A percentile compares a stretch with the other conserved stretches of the same genome.
phyloP scores from a whole-genome alignment of 179 eudicot genomes.

The Corrigiola litoralis region DNA sequence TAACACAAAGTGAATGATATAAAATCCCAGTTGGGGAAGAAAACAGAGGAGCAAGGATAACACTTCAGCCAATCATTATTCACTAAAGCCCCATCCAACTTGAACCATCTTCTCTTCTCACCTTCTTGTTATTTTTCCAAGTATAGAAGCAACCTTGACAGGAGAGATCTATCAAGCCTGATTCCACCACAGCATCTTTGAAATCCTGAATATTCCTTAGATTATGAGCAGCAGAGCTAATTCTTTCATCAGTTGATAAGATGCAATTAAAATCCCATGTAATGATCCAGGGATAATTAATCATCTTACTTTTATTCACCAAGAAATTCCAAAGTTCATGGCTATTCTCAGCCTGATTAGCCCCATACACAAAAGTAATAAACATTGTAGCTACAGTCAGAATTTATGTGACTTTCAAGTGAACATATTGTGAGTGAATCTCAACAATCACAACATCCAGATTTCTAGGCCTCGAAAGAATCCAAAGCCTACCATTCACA shows the following conservation, averaged over 20 bases:
- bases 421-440: too few species aligned
- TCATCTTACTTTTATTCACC: not conserved
- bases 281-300: not conserved
- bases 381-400: too few species aligned
- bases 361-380: too few species aligned
- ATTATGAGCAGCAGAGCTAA: not conserved
- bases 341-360: not conserved
- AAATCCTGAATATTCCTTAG: not conserved
- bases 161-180: not conserved
- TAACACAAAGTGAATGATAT: not conserved
- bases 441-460: too few species aligned
- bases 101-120: not conserved
- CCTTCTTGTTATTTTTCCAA: not conserved
- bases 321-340: not conserved
- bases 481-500: too few species aligned
- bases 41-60: too few species aligned
- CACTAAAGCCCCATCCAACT: not conserved
- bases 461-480: too few species aligned
- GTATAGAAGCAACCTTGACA: not conserved
- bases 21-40: not conserved
- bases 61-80: not conserved
- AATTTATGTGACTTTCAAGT: too few species aligned
- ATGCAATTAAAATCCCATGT: not conserved
- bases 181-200: too few species aligned
- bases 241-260: not conserved